A percentile compares a stretch with the other conserved stretches of the same genome.
These are phyloP conservation scores for Microstegium vimineum DNA, from an alignment of 176 grass and related monocot species.

Conservation along the genomic window DNA sequence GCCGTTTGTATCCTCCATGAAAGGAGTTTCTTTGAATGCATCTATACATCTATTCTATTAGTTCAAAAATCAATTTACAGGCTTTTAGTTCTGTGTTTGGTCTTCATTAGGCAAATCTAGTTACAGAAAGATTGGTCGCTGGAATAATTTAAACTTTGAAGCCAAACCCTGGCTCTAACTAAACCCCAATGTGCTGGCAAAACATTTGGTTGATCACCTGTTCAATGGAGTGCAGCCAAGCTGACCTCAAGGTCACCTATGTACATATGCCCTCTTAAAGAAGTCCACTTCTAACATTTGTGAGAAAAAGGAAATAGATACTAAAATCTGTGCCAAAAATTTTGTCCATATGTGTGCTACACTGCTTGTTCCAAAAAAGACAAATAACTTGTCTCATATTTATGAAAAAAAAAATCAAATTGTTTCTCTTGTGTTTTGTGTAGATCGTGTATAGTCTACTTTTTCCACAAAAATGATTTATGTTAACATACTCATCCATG, in stretches of 20 bases:
- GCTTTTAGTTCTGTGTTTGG: background rate
- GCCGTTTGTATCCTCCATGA: background rate
- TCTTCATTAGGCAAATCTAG: conserved; percentile 7
- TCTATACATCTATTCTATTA: background rate
- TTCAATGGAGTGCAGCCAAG: background rate
- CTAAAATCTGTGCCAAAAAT: background rate
- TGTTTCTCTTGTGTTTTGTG: background rate
- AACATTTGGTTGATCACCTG: background rate
- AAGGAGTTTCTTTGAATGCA: conserved; percentile 1
- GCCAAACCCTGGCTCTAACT: background rate
- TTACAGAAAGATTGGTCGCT: background rate
- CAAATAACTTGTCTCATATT: background rate
- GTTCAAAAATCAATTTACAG: background rate
- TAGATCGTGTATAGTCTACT: background rate
- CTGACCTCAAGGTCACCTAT: background rate
- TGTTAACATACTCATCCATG: background rate
- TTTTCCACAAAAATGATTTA: background rate
- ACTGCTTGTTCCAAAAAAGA: background rate
- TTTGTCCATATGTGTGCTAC: background rate
- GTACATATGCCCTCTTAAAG: background rate
- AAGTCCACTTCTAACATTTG: background rate
- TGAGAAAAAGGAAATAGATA: background rate
- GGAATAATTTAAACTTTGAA: background rate
- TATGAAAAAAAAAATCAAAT: background rate
- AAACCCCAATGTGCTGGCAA: background rate